Conservation (phyloP, 176 grass and related monocot genomes). For the Alopecurus myosuroides region DNA sequence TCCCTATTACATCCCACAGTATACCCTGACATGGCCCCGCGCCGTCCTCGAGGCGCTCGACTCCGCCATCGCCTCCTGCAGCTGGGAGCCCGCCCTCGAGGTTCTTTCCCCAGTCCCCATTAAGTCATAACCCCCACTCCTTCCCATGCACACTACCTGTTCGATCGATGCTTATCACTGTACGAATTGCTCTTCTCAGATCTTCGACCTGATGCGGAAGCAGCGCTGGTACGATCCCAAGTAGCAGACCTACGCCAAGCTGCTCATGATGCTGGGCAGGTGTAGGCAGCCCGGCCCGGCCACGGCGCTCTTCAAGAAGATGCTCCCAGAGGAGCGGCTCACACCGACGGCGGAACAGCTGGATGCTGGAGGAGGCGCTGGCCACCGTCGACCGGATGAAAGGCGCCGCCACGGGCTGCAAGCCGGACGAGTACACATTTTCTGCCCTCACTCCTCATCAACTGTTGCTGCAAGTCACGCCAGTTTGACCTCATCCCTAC, state of each 20-base stretch:
- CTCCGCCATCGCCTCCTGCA: no score
- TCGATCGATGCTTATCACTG: background rate
- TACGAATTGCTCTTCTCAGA: constrained; percentile 28
- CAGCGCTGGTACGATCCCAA: constrained; percentile 85
- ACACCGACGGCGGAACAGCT: constrained; percentile 51
- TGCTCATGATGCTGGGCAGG: constrained; percentile 81
- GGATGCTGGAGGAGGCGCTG: constrained; percentile 61
- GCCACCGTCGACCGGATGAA: constrained; percentile 74
- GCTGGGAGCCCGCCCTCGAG: no score
- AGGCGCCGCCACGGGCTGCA: constrained; percentile 44
- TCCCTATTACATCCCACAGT: no score
- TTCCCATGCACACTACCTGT: background rate
- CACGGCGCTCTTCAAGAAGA: constrained; percentile 51
- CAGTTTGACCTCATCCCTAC: constrained; percentile 49
- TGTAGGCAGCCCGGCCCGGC: constrained; percentile 62
- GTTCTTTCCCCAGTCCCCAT: background rate
- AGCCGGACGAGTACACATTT: constrained; percentile 69
- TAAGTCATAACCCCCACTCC: background rate
- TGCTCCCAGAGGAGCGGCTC: constrained; percentile 66
- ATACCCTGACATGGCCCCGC: no score
- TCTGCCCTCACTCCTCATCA: constrained; percentile 62
- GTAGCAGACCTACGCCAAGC: constrained; percentile 70
- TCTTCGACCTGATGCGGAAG: constrained; percentile 77
- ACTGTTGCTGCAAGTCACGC: constrained; percentile 51
- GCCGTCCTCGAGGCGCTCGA: no score